Evolutionary conservation across 192 early-diverging fungal species (phyloP), one percentile per base, ranked within the genome.

Genomic region (Umbelopsis ramanniana): DNA sequence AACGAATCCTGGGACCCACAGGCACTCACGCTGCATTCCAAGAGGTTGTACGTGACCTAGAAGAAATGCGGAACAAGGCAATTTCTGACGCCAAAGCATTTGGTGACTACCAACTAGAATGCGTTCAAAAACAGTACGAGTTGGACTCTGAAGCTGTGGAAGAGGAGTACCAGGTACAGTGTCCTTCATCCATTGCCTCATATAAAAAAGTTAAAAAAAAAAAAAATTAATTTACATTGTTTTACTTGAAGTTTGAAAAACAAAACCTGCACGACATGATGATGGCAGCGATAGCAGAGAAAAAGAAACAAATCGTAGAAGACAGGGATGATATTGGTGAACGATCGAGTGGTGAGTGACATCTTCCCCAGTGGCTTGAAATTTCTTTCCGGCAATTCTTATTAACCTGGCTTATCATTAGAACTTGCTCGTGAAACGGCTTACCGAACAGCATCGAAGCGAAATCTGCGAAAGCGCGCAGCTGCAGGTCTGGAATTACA

Each of bases 151-250:
- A 47, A 5, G 46, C 66, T 1, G 43, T 78, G 9, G 72, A 78
- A 46, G 76, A 78, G 46, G 76, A 78, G 37, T 78, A 69, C 33
- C 63, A 78, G 22, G 76, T 74, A 72, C n/a, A 26, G 0, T 70
- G 8, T 0, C 1, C 40, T 1, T 1, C 29, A 29, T 43, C 11
- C 2, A 12, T 43, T 43, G 33, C 40, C 10, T n/a, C n/a, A n/a
- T n/a, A n/a, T n/a, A n/a, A n/a, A n/a, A n/a, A n/a, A n/a, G n/a
- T n/a, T n/a, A n/a, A n/a, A n/a, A n/a, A n/a, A n/a, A n/a, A n/a
- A n/a, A 45, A 38, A 38, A 24, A 11, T 24, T 15, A n/a, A 21
- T 7, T 46, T 37, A n/a, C 12, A 22, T 24, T 66, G 6, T 43
- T 35, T 66, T 37, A 3, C 66, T 38, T 24, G 19, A 63, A 77